These are phyloP conservation scores for Cercospora citrullina DNA, from an alignment of 2,329 filamentous ascomycete species.

Conservation along the genomic window DNA sequence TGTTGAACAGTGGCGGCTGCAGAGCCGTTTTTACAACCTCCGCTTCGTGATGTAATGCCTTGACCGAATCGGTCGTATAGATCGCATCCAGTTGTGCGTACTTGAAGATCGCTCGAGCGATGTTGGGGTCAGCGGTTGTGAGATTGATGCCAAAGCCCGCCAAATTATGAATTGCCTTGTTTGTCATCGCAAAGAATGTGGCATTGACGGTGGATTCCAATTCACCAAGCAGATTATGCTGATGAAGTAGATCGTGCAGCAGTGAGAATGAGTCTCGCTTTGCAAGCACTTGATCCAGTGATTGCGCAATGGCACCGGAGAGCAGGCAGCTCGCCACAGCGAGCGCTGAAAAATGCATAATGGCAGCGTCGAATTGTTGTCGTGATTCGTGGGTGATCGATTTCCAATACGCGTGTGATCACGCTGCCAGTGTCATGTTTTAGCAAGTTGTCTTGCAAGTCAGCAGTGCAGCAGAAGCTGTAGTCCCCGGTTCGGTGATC, in stretches of 20 bases:
- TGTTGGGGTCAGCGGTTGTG: constrained; percentile 20
- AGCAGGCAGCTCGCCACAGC: background rate
- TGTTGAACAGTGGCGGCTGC: constrained; percentile 17
- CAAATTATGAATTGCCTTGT: constrained; percentile 16
- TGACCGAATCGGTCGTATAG: constrained; percentile 14
- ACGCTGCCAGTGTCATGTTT: background rate
- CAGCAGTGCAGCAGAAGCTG: background rate
- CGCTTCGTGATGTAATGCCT: background rate
- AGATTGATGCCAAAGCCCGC: constrained; percentile 25
- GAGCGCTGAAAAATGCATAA: background rate
- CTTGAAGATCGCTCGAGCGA: constrained; percentile 23
- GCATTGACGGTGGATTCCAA: constrained; percentile 16
- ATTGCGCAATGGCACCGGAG: background rate
- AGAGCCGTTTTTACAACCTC: constrained; percentile 21
- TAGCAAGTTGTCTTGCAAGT: background rate
- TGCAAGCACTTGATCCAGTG: constrained; percentile 5
- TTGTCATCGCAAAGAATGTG: constrained; percentile 24
- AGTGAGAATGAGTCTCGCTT: constrained; percentile 18
- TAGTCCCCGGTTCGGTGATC: constrained; percentile 2
- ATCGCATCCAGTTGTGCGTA: constrained; percentile 23
- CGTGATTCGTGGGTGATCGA: background rate
- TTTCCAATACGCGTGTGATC: background rate
- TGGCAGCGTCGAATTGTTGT: background rate
- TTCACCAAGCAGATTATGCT: constrained; percentile 18
- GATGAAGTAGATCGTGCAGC: constrained; percentile 20